Evolutionary conservation across 2,329 filamentous ascomycete genomes (phyloP), one percentile per base, ranked within the genome.

Genomic region (Seiridium unicorne): DNA sequence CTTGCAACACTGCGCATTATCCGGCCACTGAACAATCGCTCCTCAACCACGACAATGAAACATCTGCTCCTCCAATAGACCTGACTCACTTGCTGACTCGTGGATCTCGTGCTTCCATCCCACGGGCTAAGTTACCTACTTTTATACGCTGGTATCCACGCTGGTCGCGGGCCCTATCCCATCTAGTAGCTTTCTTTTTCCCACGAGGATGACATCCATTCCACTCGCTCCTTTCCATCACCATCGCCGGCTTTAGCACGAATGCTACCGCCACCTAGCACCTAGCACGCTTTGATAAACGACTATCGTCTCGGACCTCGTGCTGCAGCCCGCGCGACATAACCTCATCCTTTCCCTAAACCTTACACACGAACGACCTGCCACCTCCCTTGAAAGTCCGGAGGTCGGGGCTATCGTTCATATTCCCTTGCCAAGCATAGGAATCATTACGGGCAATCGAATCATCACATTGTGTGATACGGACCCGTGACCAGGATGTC

Each of bases 401-500:
- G 38, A 7, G 38, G 38, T 13, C 7, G 38, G 38, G 38, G 38
- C 7, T 13, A 42, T 42, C 38, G 7, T 1, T 13, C 13, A 7
- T 13, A 42, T 42, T 42, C 13, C 7, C 38, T 18, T 35, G 49
- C 35, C 49, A 8, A 53, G 38, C 49, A 36, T 13, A 36, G 38
- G 49, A n/a, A 53, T 35, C 35, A 18, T n/a, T 10, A n/a, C 34
- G 11, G 49, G 34, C 9, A 34, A 36, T 34, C 32, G 35, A 34
- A 53, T 18, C 31, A 18, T 26, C 46, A 38, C 49, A n/a, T 36
- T 53, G 32, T 35, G 18, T n/a, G 2, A 35, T 31, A 49, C 13
- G 13, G n/a, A 38, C 31, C 26, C n/a, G 38, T 34, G 31, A 40
- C 34, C 32, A 60, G 42, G 32, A 62, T 62, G 61, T 49, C 58